Evolutionary conservation across 148 eudicot genomes (phyloP), one percentile per base, ranked within the genome.

Genomic region (Chenopodium quinoa): DNA sequence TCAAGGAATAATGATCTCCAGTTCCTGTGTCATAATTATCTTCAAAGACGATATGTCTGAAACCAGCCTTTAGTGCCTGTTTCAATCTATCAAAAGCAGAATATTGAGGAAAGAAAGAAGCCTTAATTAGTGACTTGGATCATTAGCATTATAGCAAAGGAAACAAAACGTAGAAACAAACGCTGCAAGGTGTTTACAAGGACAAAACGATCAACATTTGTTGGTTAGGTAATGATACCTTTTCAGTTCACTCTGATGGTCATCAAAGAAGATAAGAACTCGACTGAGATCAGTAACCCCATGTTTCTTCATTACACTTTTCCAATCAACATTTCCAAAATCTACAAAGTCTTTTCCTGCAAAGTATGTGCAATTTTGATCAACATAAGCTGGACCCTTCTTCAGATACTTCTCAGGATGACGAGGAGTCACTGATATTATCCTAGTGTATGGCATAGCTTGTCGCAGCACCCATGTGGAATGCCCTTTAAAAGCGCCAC

Each of bases 11-110:
- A 87, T 96, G 99, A 89, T 96, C 99, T 77, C 98, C 99, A 82
- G 95, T 93, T 75, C 99, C 99, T 71, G 99, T 96, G 83, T 96
- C 99, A 82, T 96, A 96, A 84, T 96, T 96, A 89, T 96, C 99
- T 90, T 96, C 99, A 82, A 96, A 96, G 29, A 96, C 86, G 79
- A 96, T 93, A 89, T 93, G 97, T 87, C 80, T 89, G 87, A 96
- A 96, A 46, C 99, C 98, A 88, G 93, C 98, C 83, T 92, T 91
- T 80, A 96, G 83, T 77, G 99, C 99, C 87, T 96, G 99, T 91
- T 90, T 93, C 85, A 96, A 84, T 86, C 99, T 96, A 65, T 81
- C 63, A 73, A 86, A 46, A 40, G 44, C 32, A 77, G 14, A 44
- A 65, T 23, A 9, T 66, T 2, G 13, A n/a, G 47, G 47, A 52